A percentile compares a stretch with the other conserved stretches of the same genome.
Evolutionary conservation across 345 rosid genomes (phyloP).

Genomic region (Carallia pectinifolia): DNA sequence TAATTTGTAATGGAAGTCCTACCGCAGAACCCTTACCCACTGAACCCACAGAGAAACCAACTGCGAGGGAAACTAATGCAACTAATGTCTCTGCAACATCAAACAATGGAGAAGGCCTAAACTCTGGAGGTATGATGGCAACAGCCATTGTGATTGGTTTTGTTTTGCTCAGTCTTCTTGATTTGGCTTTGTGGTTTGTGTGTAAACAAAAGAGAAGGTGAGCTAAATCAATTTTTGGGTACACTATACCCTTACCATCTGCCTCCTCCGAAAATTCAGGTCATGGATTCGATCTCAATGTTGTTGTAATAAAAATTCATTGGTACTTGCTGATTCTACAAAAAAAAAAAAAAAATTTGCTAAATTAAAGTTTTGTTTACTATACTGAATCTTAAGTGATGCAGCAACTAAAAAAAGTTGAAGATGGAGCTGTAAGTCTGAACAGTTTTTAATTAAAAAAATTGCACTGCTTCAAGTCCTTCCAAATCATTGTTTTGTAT

Average conservation of each 20-base stretch:
- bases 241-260: constrained; percentile 66
- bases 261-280: constrained; percentile 97
- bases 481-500: too few relatives aligned
- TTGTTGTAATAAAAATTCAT: not conserved
- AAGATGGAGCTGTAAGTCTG: too few relatives aligned
- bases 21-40: constrained; percentile 52
- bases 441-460: too few relatives aligned
- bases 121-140: constrained; percentile 55
- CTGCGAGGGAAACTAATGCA: constrained; percentile 56
- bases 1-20: constrained; percentile 38
- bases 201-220: constrained; percentile 61
- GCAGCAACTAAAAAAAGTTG: too few relatives aligned
- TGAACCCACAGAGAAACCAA: constrained; percentile 76
- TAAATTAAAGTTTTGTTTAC: too few relatives aligned
- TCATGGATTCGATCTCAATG: constrained; percentile 21
- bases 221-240: constrained; percentile 41
- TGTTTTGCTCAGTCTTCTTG: constrained; percentile 59
- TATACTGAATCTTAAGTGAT: too few relatives aligned
- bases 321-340: constrained; percentile 4
- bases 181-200: constrained; percentile 64
- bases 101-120: constrained; percentile 37
- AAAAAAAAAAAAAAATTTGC: too few relatives aligned
- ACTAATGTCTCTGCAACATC: constrained; percentile 37
- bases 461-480: too few relatives aligned
- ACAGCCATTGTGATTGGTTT: constrained; percentile 66